A percentile compares a stretch with the other conserved stretches of the same genome.
Conservation (phyloP, 2,329 filamentous ascomycete species). For the Ophiostoma triangulosporum region DNA sequence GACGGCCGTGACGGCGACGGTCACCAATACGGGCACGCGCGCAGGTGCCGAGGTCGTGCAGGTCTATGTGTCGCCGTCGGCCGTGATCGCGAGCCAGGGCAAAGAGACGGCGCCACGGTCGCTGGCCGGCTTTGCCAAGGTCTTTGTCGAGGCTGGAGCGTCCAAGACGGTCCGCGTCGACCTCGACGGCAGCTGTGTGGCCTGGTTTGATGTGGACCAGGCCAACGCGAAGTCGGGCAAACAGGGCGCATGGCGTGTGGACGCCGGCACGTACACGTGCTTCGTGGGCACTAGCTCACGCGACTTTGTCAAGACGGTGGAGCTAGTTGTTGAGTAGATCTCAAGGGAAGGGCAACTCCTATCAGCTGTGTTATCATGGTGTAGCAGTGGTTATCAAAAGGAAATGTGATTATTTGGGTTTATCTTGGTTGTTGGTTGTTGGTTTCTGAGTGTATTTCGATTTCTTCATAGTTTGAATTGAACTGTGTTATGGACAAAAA, state of each 20-base stretch:
- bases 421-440: too few relatives aligned
- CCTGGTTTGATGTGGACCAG: constrained; percentile 11
- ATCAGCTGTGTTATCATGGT: background rate
- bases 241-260: constrained; percentile 11
- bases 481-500: too few relatives aligned
- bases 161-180: background rate
- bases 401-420: too few relatives aligned
- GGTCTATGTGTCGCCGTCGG: constrained; percentile 8
- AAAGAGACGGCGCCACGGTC: constrained; percentile 5
- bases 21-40: constrained; percentile 6
- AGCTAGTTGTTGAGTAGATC: constrained; percentile 2
- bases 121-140: constrained; percentile 11
- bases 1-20: constrained; percentile 24
- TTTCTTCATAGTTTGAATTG: too few relatives aligned
- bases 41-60: constrained; percentile 11
- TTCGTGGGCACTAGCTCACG: constrained; percentile 11
- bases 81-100: background rate
- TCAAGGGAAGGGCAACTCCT: background rate
- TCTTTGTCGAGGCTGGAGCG: constrained; percentile 1
- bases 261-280: constrained; percentile 9
- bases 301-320: background rate
- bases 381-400: too few relatives aligned
- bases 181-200: background rate
- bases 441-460: too few relatives aligned
- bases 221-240: background rate